These are phyloP conservation scores for Botrytis fabae DNA, from an alignment of 2,329 filamentous ascomycete genomes.

Conservation along the genomic window DNA sequence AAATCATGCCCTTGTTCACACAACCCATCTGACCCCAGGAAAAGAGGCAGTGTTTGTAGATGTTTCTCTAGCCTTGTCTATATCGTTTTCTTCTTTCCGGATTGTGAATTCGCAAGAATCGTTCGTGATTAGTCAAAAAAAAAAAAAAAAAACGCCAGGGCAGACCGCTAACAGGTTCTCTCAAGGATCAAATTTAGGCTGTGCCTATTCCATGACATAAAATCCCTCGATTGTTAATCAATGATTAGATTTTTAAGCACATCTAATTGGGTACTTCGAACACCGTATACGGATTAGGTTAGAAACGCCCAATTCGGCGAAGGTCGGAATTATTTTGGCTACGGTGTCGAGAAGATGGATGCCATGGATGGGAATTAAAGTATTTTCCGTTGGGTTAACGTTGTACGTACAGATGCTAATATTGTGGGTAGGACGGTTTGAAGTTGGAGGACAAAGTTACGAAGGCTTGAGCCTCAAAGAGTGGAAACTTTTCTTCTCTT, in stretches of 20 bases:
- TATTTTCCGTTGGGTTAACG: neutral
- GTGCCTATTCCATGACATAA: neutral
- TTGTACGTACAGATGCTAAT: neutral
- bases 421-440: neutral
- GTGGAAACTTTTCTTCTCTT: neutral
- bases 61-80: conserved; percentile 14
- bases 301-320: neutral
- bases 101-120: neutral
- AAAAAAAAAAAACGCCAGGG: conserved; percentile 17
- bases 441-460: neutral
- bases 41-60: neutral
- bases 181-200: neutral
- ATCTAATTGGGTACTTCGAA: neutral
- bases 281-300: neutral
- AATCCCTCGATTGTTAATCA: neutral
- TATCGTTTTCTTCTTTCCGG: neutral
- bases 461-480: neutral
- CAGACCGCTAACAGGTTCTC: neutral
- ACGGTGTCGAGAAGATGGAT: neutral
- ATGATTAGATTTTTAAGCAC: neutral
- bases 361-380: neutral
- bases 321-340: neutral
- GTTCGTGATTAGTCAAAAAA: neutral
- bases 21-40: neutral
- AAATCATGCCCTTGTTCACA: neutral